Evolutionary conservation across 1,284 basidiomycete genomes (phyloP), one percentile per base, ranked within the genome.

Genomic region (Leccinum subrobustum): DNA sequence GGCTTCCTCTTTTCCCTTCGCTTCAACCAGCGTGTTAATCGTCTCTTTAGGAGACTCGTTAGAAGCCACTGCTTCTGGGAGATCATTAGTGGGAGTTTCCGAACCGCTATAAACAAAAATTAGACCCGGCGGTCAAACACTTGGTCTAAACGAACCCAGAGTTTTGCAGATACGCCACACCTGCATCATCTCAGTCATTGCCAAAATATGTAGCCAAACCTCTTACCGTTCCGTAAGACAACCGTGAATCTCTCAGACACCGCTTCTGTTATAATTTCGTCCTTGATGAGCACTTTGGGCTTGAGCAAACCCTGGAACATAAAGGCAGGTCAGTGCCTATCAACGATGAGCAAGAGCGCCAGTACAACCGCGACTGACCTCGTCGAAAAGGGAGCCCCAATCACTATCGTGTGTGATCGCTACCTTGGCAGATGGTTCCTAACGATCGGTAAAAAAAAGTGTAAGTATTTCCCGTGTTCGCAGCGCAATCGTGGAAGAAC

Each of bases 391-490:
- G 3, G 50, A 60, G 4, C 64, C 57, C 70, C 70, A 69, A 20
- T 47, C 60, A 7, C 47, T 62, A 31, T 69, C 68, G 23, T 70
- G 68, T 4, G 68, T 69, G 14, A 69, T 67, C 2, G 68, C 70
- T 29, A 69, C 65, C 23, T 60, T 60, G 8, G 68, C 68, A 25
- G 64, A 62, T 6, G 70, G 70, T 52, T 65, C 68, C 70, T 71
- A 31, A 33, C 25, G n/a, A 52, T 12, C 18, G 42, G 11, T 18
- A 1, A 51, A 54, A 47, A 3, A n/a, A 5, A 2, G 31, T 23
- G 23, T 23, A 11, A 50, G 3, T 14, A n/a, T 29, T 29, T 12
- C 16, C 3, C 23, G 11, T 20, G 11, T 31, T 1, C 25, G 33
- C 7, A 0, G 29, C 4, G 7, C 20, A 27, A 16, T 11, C 25